Percentiles rank a stretch among this genome's conserved stretches.
phyloP scores from a whole-genome alignment of 1,284 basidiomycete genomes.

The Melanopsichium pennsylvanicum region DNA sequence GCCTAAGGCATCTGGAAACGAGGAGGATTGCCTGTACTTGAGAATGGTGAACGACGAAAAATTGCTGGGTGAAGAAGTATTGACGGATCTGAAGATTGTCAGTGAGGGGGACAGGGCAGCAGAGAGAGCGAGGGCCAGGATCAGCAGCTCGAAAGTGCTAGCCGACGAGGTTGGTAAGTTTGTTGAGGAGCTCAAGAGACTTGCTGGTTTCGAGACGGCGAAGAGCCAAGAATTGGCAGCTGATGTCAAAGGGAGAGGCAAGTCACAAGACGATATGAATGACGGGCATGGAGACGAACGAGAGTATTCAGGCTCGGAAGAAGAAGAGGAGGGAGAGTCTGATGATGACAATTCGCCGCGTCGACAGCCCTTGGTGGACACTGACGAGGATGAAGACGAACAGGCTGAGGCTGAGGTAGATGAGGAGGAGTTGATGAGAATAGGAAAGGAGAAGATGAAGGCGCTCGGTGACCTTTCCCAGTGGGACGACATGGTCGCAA shows the following conservation, averaged over 20 bases:
- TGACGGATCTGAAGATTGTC: conserved; percentile 11
- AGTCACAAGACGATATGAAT: conserved; percentile 41
- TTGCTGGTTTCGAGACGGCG: conserved; percentile 20
- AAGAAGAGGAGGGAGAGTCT: conserved; percentile 39
- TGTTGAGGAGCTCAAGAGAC: conserved; percentile 68
- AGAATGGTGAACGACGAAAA: conserved; percentile 46
- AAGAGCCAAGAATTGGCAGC: conserved; percentile 1
- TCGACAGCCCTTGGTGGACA: background rate
- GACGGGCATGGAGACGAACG: conserved; percentile 22
- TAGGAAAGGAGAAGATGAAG: conserved; percentile 37
- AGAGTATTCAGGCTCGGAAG: conserved; percentile 49
- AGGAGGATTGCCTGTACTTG: conserved; percentile 7
- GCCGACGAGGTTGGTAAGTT: conserved; percentile 73
- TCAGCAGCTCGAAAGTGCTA: conserved; percentile 79
- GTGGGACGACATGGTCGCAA: conserved; percentile 45
- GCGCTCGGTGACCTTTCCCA: conserved; percentile 44
- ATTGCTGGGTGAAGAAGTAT: conserved; percentile 50
- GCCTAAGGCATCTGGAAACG: conserved; percentile 15
- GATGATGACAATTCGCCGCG: conserved; percentile 16
- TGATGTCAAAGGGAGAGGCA: conserved; percentile 26
- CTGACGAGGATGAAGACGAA: conserved; percentile 11
- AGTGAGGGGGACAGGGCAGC: conserved; percentile 61
- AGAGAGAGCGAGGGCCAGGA: conserved; percentile 75
- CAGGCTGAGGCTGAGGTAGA: conserved; percentile 21
- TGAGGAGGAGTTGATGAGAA: conserved; percentile 31